These are phyloP conservation scores for Saccharum hybrid DNA, from an alignment of 202 grass and related monocot genomes.

Conservation along the genomic window DNA sequence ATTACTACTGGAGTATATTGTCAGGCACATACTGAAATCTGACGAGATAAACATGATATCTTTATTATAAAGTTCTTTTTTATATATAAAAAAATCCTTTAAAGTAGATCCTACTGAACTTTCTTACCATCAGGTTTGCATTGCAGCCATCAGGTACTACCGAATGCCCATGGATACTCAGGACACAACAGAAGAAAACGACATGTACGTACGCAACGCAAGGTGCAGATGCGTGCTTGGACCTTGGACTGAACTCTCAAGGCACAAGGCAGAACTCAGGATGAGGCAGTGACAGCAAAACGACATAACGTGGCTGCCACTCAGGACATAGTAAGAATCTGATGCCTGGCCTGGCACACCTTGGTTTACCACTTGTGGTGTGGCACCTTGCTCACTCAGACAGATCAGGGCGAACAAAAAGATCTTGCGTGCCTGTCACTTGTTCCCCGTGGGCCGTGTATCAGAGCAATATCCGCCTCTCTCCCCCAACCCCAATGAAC, in stretches of 20 bases:
- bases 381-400: constrained; percentile 10
- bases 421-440: neutral
- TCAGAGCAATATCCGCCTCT: constrained; percentile 25
- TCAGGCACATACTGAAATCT: constrained; percentile 1
- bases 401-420: constrained; percentile 23
- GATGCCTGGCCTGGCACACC: neutral
- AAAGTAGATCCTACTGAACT: neutral
- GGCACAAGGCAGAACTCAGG: neutral
- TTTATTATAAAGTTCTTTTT: neutral
- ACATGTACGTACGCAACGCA: neutral
- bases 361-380: constrained; percentile 6
- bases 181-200: neutral
- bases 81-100: no score
- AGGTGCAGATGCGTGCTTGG: neutral
- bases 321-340: constrained; percentile 21
- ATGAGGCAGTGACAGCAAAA: constrained; percentile 16
- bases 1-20: neutral
- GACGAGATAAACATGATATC: neutral
- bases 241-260: constrained; percentile 1
- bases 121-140: neutral
- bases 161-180: neutral
- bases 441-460: neutral
- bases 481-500: neutral
- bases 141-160: neutral
- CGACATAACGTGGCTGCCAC: constrained; percentile 16